A percentile compares a stretch with the other conserved stretches of the same genome.
phyloP scores from a whole-genome alignment of 2,329 filamentous ascomycete species.

The Ceratocystis diversiconidia region DNA sequence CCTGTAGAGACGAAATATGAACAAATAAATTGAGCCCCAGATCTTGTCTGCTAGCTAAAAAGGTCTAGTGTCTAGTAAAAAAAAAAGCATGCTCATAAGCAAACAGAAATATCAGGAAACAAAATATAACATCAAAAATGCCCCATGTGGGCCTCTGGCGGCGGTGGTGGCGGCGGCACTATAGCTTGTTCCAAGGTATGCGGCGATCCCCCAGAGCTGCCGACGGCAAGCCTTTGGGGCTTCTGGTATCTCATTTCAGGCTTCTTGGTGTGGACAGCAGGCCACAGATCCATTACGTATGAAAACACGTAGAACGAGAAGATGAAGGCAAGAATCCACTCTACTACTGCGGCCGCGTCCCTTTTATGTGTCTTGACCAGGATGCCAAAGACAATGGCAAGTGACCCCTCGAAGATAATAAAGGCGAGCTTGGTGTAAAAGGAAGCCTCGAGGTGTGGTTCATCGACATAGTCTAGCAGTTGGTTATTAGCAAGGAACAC shows the following conservation, averaged over 20 bases:
- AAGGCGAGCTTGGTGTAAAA: conserved; percentile 84
- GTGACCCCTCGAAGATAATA: conserved; percentile 60
- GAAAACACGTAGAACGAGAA: conserved; percentile 80
- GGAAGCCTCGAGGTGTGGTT: conserved; percentile 57
- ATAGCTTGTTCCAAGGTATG: conserved; percentile 3
- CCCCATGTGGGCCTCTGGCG: neutral
- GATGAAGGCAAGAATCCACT: conserved; percentile 66
- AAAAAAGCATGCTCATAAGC: neutral
- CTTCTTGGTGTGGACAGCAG: conserved; percentile 51
- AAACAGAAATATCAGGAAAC: neutral
- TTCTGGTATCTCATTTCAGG: conserved; percentile 6
- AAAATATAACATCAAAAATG: neutral
- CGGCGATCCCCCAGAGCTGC: neutral
- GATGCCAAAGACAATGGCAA: conserved; percentile 60
- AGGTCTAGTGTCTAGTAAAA: neutral
- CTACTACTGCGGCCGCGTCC: conserved; percentile 59
- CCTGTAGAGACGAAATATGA: too few species aligned
- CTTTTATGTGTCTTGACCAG: conserved; percentile 31
- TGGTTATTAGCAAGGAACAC: neutral
- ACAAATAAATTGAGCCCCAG: too few species aligned
- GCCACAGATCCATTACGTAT: conserved; percentile 76
- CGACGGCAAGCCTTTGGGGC: neutral
- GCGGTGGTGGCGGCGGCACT: neutral
- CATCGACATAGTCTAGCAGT: conserved; percentile 50
- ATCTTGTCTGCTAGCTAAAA: neutral